Percentiles rank a stretch among this genome's conserved stretches.
Evolutionary conservation across 345 rosid species (phyloP).

Genomic region (Syzygium oleosum): DNA sequence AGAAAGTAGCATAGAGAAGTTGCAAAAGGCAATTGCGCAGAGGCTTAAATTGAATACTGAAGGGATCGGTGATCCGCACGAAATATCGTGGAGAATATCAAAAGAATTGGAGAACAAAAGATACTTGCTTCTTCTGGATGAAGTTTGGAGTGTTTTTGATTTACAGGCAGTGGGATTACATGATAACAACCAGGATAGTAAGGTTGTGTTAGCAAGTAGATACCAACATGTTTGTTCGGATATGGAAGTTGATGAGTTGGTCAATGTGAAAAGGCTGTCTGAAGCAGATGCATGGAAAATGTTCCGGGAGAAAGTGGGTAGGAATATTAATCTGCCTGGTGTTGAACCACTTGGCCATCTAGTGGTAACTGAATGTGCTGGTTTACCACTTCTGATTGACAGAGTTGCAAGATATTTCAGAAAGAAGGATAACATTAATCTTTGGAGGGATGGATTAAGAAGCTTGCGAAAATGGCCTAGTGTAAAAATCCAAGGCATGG

Average conservation of each 20-base stretch:
- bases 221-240: conserved; percentile 3
- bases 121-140: conserved; percentile 27
- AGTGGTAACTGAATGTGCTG: conserved; percentile 15
- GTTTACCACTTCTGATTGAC: conserved; percentile 19
- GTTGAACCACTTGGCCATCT: conserved; percentile 6
- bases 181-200: conserved; percentile 6
- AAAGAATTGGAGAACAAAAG: conserved; percentile 17
- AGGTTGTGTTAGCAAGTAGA: conserved; percentile 24
- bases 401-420: conserved; percentile 18
- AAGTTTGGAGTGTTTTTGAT: conserved; percentile 12
- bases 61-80: background rate
- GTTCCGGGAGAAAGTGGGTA: conserved; percentile 14
- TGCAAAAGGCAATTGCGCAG: conserved; percentile 10
- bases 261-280: background rate
- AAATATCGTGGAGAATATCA: conserved; percentile 12
- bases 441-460: conserved; percentile 15
- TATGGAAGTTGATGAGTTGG: conserved; percentile 14
- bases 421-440: conserved; percentile 2
- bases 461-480: conserved; percentile 11
- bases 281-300: conserved; percentile 2
- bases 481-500: conserved; percentile 11
- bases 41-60: conserved; percentile 10
- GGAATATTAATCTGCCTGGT: conserved; percentile 7
- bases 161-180: conserved; percentile 13
- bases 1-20: conserved; percentile 8